These are phyloP conservation scores for Volvariella volvacea DNA, from an alignment of 1,284 basidiomycete genomes.

Conservation along the genomic window DNA sequence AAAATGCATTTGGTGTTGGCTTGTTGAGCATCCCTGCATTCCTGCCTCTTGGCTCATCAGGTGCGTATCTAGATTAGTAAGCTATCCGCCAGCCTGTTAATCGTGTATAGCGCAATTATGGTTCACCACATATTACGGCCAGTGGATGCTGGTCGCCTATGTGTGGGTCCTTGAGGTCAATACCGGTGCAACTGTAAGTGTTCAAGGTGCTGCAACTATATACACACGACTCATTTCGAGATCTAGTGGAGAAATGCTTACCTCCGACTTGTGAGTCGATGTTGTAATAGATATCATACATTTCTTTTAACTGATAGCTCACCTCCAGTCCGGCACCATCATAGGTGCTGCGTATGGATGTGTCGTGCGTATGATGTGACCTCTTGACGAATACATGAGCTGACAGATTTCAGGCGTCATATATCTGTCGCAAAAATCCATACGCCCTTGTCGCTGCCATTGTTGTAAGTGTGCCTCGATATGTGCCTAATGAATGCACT, in stretches of 20 bases:
- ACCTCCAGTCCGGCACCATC: conserved; percentile 33
- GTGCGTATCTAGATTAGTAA: conserved; percentile 16
- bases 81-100: neutral
- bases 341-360: conserved; percentile 40
- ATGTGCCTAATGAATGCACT: conserved; percentile 1
- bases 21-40: conserved; percentile 39
- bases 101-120: conserved; percentile 27
- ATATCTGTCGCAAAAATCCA: conserved; percentile 35
- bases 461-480: conserved; percentile 24
- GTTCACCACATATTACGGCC: conserved; percentile 33
- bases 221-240: conserved; percentile 3
- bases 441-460: conserved; percentile 36
- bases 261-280: conserved; percentile 32
- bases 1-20: conserved; percentile 40
- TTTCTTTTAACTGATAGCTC: neutral
- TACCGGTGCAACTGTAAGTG: conserved; percentile 37
- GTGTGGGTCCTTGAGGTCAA: conserved; percentile 47
- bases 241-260: conserved; percentile 36
- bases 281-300: neutral
- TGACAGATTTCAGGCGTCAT: conserved; percentile 26
- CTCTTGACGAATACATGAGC: neutral
- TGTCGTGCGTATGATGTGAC: conserved; percentile 25
- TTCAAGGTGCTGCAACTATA: neutral
- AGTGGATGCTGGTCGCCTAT: conserved; percentile 47
- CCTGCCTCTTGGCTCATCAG: conserved; percentile 26